Conservation (phyloP, 2,329 filamentous ascomycete species). For the Nigrospora osmanthi region DNA sequence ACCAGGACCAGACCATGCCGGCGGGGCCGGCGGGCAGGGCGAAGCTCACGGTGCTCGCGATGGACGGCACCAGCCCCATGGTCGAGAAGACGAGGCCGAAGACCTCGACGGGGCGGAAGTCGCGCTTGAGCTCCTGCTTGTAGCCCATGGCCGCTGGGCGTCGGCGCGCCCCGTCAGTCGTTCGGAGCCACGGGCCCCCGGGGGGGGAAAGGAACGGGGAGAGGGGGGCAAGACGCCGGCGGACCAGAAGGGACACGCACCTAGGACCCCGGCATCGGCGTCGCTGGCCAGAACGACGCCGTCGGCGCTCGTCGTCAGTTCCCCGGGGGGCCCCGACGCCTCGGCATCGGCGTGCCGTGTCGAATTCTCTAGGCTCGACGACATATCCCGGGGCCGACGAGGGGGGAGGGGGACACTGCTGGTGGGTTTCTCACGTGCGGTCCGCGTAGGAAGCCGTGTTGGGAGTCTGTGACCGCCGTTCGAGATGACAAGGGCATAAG, state of each 20-base stretch:
- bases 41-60: not conserved
- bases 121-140: constrained; percentile 1
- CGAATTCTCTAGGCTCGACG: not conserved
- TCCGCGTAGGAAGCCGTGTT: not conserved
- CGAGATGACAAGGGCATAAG: not conserved
- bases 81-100: constrained; percentile 1
- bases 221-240: too few species aligned
- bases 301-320: not conserved
- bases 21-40: not conserved
- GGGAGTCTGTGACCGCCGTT: not conserved
- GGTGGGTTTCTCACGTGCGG: too few species aligned
- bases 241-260: not conserved
- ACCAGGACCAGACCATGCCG: constrained; percentile 1
- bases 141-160: not conserved
- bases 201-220: too few species aligned
- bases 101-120: not conserved
- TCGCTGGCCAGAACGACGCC: not conserved
- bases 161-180: not conserved
- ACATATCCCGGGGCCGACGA: not conserved
- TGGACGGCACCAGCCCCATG: constrained; percentile 1
- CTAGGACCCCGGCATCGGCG: not conserved
- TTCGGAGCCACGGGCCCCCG: too few species aligned
- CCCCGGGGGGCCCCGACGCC: not conserved
- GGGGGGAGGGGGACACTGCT: too few species aligned
- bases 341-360: not conserved